Percentiles rank a stretch among this genome's conserved stretches.
phyloP scores from a whole-genome alignment of 1,284 basidiomycete species.

The Sporisorium sorghi region DNA sequence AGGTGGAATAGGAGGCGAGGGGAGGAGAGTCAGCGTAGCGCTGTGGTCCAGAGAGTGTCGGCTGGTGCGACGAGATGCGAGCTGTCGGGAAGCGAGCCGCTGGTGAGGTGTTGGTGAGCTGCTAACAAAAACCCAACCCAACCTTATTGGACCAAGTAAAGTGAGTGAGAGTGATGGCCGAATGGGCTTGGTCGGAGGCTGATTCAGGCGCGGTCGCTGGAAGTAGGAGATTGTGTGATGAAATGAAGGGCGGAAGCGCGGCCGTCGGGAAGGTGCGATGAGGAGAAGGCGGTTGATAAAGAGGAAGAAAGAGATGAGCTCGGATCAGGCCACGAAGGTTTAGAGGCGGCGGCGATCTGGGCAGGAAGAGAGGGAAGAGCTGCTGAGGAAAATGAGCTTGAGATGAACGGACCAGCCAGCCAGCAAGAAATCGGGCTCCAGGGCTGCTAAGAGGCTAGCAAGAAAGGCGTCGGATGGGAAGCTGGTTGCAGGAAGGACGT shows the following conservation, averaged over 20 bases:
- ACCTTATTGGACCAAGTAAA: too few species aligned
- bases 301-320: not conserved
- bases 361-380: not conserved
- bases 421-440: too few species aligned
- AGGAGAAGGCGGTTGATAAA: not conserved
- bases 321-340: not conserved
- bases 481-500: too few species aligned
- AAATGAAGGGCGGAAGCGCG: not conserved
- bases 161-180: too few species aligned
- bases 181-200: too few species aligned
- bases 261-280: constrained; percentile 4
- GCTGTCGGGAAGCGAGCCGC: constrained; percentile 3
- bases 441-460: too few species aligned
- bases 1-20: not conserved
- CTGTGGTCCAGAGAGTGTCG: too few species aligned
- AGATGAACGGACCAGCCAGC: too few species aligned
- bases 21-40: not conserved
- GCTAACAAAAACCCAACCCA: too few species aligned
- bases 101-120: constrained; percentile 1
- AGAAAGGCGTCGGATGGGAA: too few species aligned
- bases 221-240: not conserved
- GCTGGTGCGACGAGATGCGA: not conserved
- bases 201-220: not conserved
- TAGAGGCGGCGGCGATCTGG: too few species aligned
- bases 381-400: not conserved